phyloP scores from a whole-genome alignment of 2,329 filamentous ascomycete genomes.

The Diaporthe sp. region DNA sequence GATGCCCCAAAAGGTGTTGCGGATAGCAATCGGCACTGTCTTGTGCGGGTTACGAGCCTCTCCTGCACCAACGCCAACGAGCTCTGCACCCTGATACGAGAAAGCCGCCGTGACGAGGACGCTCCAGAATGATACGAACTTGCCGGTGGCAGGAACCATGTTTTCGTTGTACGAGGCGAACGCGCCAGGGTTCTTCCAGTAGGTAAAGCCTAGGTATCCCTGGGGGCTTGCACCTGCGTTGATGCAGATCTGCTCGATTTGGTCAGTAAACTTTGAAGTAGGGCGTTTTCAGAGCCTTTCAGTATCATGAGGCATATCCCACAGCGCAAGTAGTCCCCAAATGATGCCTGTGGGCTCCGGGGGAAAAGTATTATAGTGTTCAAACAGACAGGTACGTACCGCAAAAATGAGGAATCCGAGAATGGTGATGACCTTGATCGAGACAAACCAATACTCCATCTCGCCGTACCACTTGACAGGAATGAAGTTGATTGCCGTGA shows the following conservation, averaged over 20 bases:
- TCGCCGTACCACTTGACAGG: slow-evolving; percentile 80
- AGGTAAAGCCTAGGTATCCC: slow-evolving; percentile 79
- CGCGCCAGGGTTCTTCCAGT: slow-evolving; percentile 76
- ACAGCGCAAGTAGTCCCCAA: not conserved
- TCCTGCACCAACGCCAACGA: slow-evolving; percentile 82
- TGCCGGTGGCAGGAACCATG: slow-evolving; percentile 54
- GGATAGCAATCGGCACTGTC: slow-evolving; percentile 78
- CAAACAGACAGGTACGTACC: not conserved
- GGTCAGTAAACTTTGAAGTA: not conserved
- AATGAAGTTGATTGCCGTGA: slow-evolving; percentile 76
- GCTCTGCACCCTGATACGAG: slow-evolving; percentile 78
- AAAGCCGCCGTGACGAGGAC: slow-evolving; percentile 77
- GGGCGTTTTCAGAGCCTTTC: not conserved
- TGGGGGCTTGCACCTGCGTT: slow-evolving; percentile 76
- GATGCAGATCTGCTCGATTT: slow-evolving; percentile 66
- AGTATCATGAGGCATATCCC: not conserved
- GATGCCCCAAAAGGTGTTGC: slow-evolving; percentile 81
- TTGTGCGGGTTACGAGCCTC: slow-evolving; percentile 79
- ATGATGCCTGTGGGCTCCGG: not conserved
- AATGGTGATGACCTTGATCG: slow-evolving; percentile 81
- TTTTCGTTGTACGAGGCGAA: slow-evolving; percentile 56
- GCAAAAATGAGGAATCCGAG: slow-evolving; percentile 81
- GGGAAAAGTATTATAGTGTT: not conserved
- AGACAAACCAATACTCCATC: slow-evolving; percentile 82
- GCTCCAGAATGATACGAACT: slow-evolving; percentile 77